A percentile compares a stretch with the other conserved stretches of the same genome.
Evolutionary conservation across 352 stramenopile species (phyloP).

Genomic region (Globisporangium heterothallicum): DNA sequence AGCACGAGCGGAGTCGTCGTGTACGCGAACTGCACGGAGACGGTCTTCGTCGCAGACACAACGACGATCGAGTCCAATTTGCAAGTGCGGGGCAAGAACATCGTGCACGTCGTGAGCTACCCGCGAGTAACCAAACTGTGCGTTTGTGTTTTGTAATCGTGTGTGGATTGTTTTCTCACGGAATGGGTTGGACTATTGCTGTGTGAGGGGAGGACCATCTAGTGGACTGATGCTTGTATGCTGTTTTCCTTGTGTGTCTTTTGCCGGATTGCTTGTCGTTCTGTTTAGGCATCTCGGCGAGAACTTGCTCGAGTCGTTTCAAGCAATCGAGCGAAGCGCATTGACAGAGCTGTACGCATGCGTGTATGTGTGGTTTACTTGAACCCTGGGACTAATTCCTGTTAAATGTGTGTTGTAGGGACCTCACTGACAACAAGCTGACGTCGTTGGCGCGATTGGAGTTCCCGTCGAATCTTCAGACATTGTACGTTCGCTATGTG

Average conservation of each 20-base stretch:
- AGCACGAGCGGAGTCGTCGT: not conserved
- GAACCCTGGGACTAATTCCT: no score
- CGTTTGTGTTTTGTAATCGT: not conserved
- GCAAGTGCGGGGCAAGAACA: not conserved
- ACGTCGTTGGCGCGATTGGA: not conserved
- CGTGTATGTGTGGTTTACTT: not conserved
- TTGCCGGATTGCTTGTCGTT: not conserved
- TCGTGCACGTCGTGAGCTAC: not conserved
- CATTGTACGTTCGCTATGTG: not conserved
- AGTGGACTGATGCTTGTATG: no score
- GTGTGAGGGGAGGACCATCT: no score
- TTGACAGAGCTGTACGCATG: not conserved
- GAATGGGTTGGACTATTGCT: no score
- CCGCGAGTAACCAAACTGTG: not conserved
- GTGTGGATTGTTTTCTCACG: not conserved
- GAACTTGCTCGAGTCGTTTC: not conserved
- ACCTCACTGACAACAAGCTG: not conserved
- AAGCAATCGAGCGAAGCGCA: not conserved
- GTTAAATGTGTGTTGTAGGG: not conserved
- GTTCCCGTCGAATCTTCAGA: not conserved
- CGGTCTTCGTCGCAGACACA: not conserved
- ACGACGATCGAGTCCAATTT: not conserved
- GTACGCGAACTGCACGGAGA: not conserved
- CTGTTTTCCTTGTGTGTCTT: no score
- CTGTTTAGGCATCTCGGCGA: not conserved